These are phyloP conservation scores for Tetrapisispora arboricola DNA, from an alignment of 805 yeast species.

Conservation along the genomic window DNA sequence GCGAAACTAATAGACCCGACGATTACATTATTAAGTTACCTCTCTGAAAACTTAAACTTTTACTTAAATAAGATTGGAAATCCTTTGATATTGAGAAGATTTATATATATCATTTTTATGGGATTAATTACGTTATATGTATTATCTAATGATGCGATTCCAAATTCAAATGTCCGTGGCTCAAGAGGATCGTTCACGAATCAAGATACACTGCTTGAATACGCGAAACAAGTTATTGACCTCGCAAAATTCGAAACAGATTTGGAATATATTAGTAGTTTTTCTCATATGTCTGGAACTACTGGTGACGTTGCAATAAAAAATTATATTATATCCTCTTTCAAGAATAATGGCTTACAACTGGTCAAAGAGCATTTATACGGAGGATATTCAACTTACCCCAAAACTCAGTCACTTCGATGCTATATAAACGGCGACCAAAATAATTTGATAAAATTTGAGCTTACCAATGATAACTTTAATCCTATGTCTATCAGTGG, in stretches of 20 bases:
- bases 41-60: slow-evolving; percentile 38
- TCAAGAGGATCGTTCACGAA: slow-evolving; percentile 52
- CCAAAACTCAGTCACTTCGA: slow-evolving; percentile 30
- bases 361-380: slow-evolving; percentile 32
- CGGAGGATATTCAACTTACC: slow-evolving; percentile 54
- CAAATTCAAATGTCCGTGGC: slow-evolving; percentile 30
- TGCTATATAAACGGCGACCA: slow-evolving; percentile 17
- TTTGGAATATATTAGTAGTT: slow-evolving; percentile 56
- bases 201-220: slow-evolving; percentile 37
- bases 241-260: slow-evolving; percentile 49
- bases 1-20: slow-evolving; percentile 30
- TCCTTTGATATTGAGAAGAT: slow-evolving; percentile 67
- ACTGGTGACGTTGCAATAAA: slow-evolving; percentile 70
- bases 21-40: slow-evolving; percentile 8
- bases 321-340: slow-evolving; percentile 48
- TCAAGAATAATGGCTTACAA: slow-evolving; percentile 45
- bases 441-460: slow-evolving; percentile 11
- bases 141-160: slow-evolving; percentile 42
- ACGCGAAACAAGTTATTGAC: slow-evolving; percentile 41
- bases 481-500: slow-evolving; percentile 60
- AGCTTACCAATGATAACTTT: slow-evolving; percentile 35
- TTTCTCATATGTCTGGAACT: slow-evolving; percentile 82
- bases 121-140: slow-evolving; percentile 44
- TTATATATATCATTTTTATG: slow-evolving; percentile 55
- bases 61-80: slow-evolving; percentile 60